Evolutionary conservation across 2,329 filamentous ascomycete genomes (phyloP).

Genomic region (Teratosphaeria zuluensis): DNA sequence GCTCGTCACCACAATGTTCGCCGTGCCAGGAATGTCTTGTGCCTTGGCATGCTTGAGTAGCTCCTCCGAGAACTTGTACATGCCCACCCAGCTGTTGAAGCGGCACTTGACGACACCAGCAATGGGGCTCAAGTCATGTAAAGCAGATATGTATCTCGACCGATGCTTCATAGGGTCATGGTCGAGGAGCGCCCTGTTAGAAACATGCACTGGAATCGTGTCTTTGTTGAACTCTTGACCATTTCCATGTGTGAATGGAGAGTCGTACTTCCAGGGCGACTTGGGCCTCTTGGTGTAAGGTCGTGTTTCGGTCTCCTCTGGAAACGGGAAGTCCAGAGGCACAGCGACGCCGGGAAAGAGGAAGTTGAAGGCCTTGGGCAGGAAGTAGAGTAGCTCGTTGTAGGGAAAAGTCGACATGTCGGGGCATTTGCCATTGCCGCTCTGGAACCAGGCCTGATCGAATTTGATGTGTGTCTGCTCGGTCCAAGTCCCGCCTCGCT

Average conservation of each 20-base stretch:
- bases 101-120: no score
- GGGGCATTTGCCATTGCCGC: not conserved
- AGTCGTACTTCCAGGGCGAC: not conserved
- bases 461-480: not conserved
- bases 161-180: not conserved
- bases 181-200: not conserved
- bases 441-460: not conserved
- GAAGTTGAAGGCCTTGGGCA: not conserved
- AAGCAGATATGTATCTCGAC: no score
- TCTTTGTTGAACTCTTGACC: no score
- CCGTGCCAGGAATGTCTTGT: not conserved
- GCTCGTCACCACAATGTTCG: not conserved
- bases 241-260: no score
- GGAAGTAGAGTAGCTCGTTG: not conserved
- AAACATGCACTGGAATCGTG: no score
- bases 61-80: not conserved
- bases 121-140: no score
- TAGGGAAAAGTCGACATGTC: not conserved
- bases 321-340: not conserved
- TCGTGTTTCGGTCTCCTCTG: not conserved
- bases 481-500: no score
- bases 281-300: not conserved
- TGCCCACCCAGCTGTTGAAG: not conserved
- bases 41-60: not conserved
- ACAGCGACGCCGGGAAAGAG: not conserved